These are phyloP conservation scores for Talaromyces liani DNA, from an alignment of 495 filamentous ascomycete species.

Conservation along the genomic window DNA sequence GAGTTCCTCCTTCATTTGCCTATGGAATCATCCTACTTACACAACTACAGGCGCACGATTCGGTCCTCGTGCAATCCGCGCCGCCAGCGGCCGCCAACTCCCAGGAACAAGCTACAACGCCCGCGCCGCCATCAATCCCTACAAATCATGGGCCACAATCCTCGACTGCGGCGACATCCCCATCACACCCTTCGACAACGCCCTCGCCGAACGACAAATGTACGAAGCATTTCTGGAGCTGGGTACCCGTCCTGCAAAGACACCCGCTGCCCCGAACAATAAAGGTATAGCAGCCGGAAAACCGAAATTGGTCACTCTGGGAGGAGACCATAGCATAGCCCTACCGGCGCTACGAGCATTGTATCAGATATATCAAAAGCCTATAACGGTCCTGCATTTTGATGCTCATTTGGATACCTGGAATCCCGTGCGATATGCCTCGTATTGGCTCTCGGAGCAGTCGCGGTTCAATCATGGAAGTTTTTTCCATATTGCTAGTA, in stretches of 20 bases:
- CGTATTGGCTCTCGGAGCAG: conserved; percentile 62
- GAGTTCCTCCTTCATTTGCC: conserved; percentile 11
- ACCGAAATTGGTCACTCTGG: conserved; percentile 68
- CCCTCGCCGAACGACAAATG: conserved; percentile 68
- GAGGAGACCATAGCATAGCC: conserved; percentile 75
- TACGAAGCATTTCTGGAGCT: conserved; percentile 64
- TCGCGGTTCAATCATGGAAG: conserved; percentile 73
- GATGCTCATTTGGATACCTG: conserved; percentile 80
- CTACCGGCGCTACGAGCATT: conserved; percentile 69
- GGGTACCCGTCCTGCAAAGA: conserved; percentile 40
- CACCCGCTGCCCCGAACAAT: conserved; percentile 20
- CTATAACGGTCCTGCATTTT: conserved; percentile 76
- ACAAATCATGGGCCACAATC: conserved; percentile 62
- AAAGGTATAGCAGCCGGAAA: conserved; percentile 37
- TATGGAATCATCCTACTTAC: conserved; percentile 22
- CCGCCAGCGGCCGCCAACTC: conserved; percentile 66
- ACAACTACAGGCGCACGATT: conserved; percentile 60
- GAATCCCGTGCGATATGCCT: conserved; percentile 72
- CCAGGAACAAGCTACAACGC: conserved; percentile 70
- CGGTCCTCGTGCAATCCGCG: conserved; percentile 74
- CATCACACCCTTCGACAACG: conserved; percentile 73
- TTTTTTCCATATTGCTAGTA: conserved; percentile 78
- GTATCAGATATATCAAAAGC: conserved; percentile 59
- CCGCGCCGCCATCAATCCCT: conserved; percentile 70
- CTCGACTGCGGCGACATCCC: conserved; percentile 81